Evolutionary conservation across 352 stramenopile genomes (phyloP).

Genomic region (Pythium rhizo-oryzae): DNA sequence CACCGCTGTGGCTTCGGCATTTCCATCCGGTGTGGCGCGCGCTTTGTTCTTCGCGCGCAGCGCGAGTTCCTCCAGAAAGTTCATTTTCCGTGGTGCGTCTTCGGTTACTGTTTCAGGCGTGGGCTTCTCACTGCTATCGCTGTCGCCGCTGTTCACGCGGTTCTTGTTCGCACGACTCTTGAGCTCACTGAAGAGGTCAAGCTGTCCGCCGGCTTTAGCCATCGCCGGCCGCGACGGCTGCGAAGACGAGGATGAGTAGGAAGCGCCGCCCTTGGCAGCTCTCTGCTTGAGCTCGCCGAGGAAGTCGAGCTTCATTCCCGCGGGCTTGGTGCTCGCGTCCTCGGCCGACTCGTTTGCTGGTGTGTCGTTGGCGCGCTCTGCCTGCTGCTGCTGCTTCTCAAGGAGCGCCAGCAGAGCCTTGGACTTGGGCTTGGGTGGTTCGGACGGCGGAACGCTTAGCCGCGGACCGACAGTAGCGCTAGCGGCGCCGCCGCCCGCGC

Average conservation of each 20-base stretch:
- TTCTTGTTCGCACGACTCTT: slow-evolving; percentile 15
- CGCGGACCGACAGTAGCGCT: too few species aligned
- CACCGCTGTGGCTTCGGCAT: too few species aligned
- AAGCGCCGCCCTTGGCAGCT: background rate
- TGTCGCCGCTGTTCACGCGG: background rate
- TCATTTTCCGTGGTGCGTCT: slow-evolving; percentile 1
- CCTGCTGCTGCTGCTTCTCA: slow-evolving; percentile 15
- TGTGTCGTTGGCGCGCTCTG: background rate
- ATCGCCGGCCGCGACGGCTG: background rate
- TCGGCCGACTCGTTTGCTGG: background rate
- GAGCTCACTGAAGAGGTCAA: slow-evolving; percentile 25
- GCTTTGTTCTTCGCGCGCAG: slow-evolving; percentile 9
- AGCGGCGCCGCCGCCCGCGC: background rate
- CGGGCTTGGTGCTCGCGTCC: background rate
- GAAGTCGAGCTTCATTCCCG: slow-evolving; percentile 18
- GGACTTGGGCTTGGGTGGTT: slow-evolving; percentile 34
- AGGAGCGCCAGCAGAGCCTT: slow-evolving; percentile 26
- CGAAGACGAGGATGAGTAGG: background rate
- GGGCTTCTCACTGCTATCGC: background rate
- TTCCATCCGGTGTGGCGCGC: background rate
- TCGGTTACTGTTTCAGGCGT: background rate
- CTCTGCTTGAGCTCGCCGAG: slow-evolving; percentile 22
- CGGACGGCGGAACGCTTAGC: background rate
- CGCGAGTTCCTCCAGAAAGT: slow-evolving; percentile 27
- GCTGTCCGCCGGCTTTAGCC: background rate